Conservation (phyloP, 2,329 filamentous ascomycete genomes). For the Calonectria pseudoreteaudii region DNA sequence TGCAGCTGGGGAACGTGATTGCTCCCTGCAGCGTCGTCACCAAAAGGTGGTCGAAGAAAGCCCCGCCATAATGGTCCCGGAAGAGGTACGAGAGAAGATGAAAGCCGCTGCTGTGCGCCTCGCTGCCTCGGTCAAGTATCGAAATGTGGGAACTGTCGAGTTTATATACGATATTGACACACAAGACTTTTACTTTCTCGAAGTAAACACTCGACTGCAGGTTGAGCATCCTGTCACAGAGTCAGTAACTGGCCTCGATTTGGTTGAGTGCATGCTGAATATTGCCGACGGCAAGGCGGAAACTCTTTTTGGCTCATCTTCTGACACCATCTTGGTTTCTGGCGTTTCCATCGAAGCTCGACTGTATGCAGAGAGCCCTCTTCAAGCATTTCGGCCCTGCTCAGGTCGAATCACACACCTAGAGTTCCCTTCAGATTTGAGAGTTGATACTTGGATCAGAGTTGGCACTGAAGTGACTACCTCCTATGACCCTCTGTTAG, state of each 20-base stretch:
- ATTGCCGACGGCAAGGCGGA: slow-evolving; percentile 40
- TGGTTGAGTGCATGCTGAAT: slow-evolving; percentile 67
- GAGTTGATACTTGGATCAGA: slow-evolving; percentile 76
- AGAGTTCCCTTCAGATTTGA: slow-evolving; percentile 62
- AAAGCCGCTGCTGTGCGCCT: slow-evolving; percentile 50
- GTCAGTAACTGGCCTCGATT: slow-evolving; percentile 79
- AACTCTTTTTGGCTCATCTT: slow-evolving; percentile 29
- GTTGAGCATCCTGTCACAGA: slow-evolving; percentile 71
- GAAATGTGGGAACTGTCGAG: slow-evolving; percentile 58
- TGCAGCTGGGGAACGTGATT: slow-evolving; percentile 60
- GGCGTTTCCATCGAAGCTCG: slow-evolving; percentile 54
- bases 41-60: slow-evolving; percentile 65
- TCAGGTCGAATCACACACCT: slow-evolving; percentile 70
- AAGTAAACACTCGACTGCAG: slow-evolving; percentile 62
- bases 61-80: slow-evolving; percentile 50
- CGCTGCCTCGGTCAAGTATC: slow-evolving; percentile 52
- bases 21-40: slow-evolving; percentile 62
- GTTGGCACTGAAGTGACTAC: slow-evolving; percentile 78
- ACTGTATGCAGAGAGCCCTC: slow-evolving; percentile 64
- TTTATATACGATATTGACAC: slow-evolving; percentile 56
- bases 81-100: slow-evolving; percentile 48
- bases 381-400: slow-evolving; percentile 68
- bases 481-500: slow-evolving; percentile 82
- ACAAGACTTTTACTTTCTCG: slow-evolving; percentile 57
- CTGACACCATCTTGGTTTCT: neutral